phyloP scores from a whole-genome alignment of 1,284 basidiomycete species.

The Naganishia liquefaciens region DNA sequence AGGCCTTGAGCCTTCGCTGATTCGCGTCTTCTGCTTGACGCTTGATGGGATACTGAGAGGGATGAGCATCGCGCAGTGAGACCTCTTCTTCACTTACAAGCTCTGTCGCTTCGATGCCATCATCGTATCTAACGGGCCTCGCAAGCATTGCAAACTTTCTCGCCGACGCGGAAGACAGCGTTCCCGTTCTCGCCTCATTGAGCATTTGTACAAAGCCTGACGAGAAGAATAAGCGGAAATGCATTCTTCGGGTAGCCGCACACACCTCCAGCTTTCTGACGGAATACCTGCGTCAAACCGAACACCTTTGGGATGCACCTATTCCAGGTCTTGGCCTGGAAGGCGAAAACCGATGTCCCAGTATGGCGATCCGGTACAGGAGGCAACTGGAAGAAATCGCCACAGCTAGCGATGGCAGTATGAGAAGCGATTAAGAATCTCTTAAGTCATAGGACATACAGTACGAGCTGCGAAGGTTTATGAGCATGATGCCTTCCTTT shows the following conservation, averaged over 20 bases:
- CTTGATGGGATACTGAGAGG: conserved; percentile 9
- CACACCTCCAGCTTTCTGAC: conserved; percentile 56
- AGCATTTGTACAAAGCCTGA: conserved; percentile 83
- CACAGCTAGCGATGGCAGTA: conserved; percentile 61
- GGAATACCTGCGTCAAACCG: conserved; percentile 82
- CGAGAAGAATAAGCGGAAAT: not conserved
- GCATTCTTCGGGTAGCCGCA: not conserved
- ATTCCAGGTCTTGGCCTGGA: conserved; percentile 77
- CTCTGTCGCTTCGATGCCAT: conserved; percentile 54
- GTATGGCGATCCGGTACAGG: conserved; percentile 63
- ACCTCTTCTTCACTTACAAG: conserved; percentile 57
- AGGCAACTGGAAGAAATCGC: conserved; percentile 93
- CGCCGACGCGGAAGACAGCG: conserved; percentile 63
- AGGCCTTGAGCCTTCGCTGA: conserved; percentile 59
- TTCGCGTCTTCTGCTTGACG: conserved; percentile 75
- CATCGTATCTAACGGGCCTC: conserved; percentile 50
- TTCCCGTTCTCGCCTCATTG: conserved; percentile 84
- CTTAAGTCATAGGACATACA: not conserved
- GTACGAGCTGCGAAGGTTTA: not conserved
- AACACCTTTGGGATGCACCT: conserved; percentile 69
- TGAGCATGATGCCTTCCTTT: conserved; percentile 29
- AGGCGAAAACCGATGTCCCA: conserved; percentile 64
- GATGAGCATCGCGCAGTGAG: not conserved
- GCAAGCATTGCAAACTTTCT: conserved; percentile 64
- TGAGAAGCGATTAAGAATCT: too few relatives aligned